Percentiles rank a stretch among this genome's conserved stretches.
Conservation (phyloP, 129 eudicot species). For the Helichrysum umbraculigerum region DNA sequence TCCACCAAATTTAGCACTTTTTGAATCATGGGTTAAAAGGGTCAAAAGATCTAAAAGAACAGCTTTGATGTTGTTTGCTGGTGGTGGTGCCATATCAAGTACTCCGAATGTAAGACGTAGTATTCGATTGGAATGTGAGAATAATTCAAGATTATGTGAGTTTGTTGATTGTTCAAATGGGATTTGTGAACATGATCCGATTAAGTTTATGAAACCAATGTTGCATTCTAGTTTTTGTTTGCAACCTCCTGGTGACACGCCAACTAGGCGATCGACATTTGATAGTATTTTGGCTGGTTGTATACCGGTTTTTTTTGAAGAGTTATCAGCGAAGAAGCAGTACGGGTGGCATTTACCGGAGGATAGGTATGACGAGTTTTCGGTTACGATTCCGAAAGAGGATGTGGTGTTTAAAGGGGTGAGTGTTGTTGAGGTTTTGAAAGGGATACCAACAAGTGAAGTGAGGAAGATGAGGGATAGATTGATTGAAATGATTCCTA, state of each 20-base stretch:
- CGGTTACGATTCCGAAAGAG: conserved; percentile 82
- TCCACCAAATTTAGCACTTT: conserved; percentile 61
- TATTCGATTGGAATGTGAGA: conserved; percentile 68
- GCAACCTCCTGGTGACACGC: conserved; percentile 95
- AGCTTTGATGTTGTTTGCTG: conserved; percentile 73
- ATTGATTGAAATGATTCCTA: conserved; percentile 69
- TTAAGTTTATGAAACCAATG: conserved; percentile 86
- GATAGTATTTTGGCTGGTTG: conserved; percentile 81
- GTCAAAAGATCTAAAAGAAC: conserved; percentile 49
- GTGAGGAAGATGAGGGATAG: conserved; percentile 76
- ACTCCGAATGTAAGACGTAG: conserved; percentile 73
- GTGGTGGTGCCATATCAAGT: conserved; percentile 76
- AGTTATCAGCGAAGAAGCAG: conserved; percentile 64
- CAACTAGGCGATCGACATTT: conserved; percentile 77
- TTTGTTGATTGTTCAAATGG: conserved; percentile 86
- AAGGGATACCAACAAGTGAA: conserved; percentile 49
- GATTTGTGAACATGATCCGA: conserved; percentile 84
- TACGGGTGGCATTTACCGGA: conserved; percentile 77
- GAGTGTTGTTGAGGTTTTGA: conserved; percentile 72
- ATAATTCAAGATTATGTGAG: conserved; percentile 48
- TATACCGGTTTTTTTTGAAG: conserved; percentile 92
- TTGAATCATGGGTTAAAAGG: conserved; percentile 67
- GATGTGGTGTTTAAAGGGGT: conserved; percentile 83
- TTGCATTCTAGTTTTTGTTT: conserved; percentile 75
- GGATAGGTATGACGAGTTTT: conserved; percentile 60